phyloP scores from a whole-genome alignment of 345 rosid species.

The Ailanthus altissimus region DNA sequence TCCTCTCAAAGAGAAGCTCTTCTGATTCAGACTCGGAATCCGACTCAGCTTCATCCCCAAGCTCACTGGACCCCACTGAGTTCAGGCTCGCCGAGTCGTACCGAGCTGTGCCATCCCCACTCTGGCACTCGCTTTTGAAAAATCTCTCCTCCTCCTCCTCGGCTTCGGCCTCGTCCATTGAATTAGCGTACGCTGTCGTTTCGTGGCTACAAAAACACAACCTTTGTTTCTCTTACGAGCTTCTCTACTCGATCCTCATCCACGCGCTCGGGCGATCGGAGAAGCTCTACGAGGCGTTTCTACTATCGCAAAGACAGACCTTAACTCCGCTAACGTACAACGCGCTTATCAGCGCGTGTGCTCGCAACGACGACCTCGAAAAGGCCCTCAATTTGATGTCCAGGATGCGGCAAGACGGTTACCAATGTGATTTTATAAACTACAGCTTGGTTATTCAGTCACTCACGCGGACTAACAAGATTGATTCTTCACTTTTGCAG shows the following conservation, averaged over 20 bases:
- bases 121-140: conserved; percentile 86
- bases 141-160: conserved; percentile 47
- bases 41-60: conserved; percentile 37
- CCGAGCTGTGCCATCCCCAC: conserved; percentile 82
- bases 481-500: conserved; percentile 63
- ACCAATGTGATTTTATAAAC: conserved; percentile 80
- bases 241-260: conserved; percentile 85
- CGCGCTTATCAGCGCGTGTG: conserved; percentile 87
- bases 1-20: conserved; percentile 46
- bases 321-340: conserved; percentile 90
- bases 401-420: conserved; percentile 86
- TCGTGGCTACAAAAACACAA: conserved; percentile 87
- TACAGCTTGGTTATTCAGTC: conserved; percentile 83
- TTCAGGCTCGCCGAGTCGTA: conserved; percentile 76
- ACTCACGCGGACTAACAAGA: conserved; percentile 60
- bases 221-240: conserved; percentile 93
- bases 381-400: conserved; percentile 84
- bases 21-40: conserved; percentile 32
- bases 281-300: conserved; percentile 92
- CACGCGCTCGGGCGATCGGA: conserved; percentile 95
- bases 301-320: conserved; percentile 71
- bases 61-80: conserved; percentile 58
- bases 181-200: conserved; percentile 77
- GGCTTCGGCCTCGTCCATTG: conserved; percentile 46
- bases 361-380: conserved; percentile 77